Evolutionary conservation across 257 asterid genomes (phyloP).

Genomic region (Plantago major): DNA sequence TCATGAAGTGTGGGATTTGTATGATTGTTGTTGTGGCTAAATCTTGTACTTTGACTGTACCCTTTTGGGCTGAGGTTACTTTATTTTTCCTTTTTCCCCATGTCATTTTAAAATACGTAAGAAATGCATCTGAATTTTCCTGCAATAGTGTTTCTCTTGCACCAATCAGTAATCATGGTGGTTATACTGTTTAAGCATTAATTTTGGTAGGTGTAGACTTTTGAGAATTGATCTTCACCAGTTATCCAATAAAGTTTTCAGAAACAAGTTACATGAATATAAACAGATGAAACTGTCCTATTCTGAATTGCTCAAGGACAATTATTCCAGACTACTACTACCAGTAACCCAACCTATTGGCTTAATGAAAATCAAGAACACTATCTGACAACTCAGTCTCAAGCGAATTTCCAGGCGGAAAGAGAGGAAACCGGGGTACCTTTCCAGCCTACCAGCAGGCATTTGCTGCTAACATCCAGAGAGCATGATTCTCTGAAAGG

Average conservation of each 20-base stretch:
- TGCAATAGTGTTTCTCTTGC: not conserved
- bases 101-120: not conserved
- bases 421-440: constrained; percentile 39
- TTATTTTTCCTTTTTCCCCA: not conserved
- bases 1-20: constrained; percentile 1
- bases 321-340: too few relatives aligned
- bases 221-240: too few relatives aligned
- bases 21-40: constrained; percentile 14
- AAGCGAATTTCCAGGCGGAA: constrained; percentile 38
- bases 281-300: too few relatives aligned
- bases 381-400: not conserved
- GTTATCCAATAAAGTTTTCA: too few relatives aligned
- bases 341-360: too few relatives aligned
- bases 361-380: too few relatives aligned
- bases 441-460: constrained; percentile 35
- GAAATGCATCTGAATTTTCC: not conserved
- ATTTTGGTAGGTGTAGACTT: too few relatives aligned
- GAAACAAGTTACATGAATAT: too few relatives aligned
- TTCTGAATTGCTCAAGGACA: too few relatives aligned
- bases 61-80: not conserved
- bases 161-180: not conserved
- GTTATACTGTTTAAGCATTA: not conserved
- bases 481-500: constrained; percentile 22
- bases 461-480: constrained; percentile 20
- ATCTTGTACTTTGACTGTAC: not conserved